Evolutionary conservation across 306 rosid species (phyloP).

Genomic region (Pyrus bretschneideri): DNA sequence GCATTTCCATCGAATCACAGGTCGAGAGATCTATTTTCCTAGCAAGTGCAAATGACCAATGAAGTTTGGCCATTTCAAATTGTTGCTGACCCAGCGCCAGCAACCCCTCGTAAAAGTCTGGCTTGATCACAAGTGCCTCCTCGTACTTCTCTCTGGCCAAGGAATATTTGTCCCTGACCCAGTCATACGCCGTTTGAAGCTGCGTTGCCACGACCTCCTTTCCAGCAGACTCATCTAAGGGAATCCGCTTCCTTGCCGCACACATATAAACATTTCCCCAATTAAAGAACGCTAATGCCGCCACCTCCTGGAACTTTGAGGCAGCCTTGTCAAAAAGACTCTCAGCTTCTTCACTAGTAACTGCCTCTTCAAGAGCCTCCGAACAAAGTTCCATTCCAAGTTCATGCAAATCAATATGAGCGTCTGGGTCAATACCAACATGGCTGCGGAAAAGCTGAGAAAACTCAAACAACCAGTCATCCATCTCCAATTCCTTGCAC

Average conservation of each 20-base stretch:
- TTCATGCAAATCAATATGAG: constrained; percentile 93
- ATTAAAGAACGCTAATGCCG: constrained; percentile 89
- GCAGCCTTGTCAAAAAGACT: constrained; percentile 88
- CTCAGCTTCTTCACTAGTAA: constrained; percentile 95
- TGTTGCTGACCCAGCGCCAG: constrained; percentile 93
- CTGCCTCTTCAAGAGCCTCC: constrained; percentile 95
- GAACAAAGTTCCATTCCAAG: constrained; percentile 98
- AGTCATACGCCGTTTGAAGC: constrained; percentile 87
- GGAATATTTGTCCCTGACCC: constrained; percentile 91
- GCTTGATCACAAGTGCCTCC: constrained; percentile 81
- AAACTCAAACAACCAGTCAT: constrained; percentile 96
- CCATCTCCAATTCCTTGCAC: constrained; percentile 94
- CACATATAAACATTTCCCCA: constrained; percentile 99
- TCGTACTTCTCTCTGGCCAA: constrained; percentile 85
- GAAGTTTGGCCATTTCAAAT: constrained; percentile 97
- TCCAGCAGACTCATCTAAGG: constrained; percentile 79
- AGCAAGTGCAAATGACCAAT: constrained; percentile 93
- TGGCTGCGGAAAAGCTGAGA: constrained; percentile 96
- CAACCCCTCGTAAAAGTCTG: constrained; percentile 91
- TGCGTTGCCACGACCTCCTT: constrained; percentile 65
- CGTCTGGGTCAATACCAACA: constrained; percentile 95
- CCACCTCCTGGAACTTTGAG: constrained; percentile 96
- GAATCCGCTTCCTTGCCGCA: constrained; percentile 92
- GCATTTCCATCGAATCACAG: constrained; percentile 75
- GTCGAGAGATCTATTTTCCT: constrained; percentile 68